phyloP scores from a whole-genome alignment of 2,329 filamentous ascomycete species.

The Lecanicillium sp. region DNA sequence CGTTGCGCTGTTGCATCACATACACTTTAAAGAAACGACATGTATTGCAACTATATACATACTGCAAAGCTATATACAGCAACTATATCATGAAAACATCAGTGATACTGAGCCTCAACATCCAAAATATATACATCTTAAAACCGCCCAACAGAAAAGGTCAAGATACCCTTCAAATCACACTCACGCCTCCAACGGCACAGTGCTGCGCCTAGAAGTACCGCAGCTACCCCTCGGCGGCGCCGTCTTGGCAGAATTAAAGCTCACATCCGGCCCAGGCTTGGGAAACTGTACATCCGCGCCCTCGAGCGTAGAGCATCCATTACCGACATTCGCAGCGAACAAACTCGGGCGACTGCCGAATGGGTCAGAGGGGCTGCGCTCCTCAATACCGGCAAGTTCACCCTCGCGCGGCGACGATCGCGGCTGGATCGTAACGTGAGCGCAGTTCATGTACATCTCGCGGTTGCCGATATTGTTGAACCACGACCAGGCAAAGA shows the following conservation, averaged over 20 bases:
- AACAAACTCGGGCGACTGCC: slow-evolving; percentile 46
- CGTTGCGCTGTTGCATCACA: too few species aligned
- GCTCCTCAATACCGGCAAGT: neutral
- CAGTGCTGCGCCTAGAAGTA: too few species aligned
- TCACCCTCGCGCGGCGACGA: neutral
- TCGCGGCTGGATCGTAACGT: slow-evolving; percentile 31
- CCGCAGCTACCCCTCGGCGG: slow-evolving; percentile 7
- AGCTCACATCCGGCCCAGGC: slow-evolving; percentile 41
- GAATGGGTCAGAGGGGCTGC: slow-evolving; percentile 7
- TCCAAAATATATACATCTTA: too few species aligned
- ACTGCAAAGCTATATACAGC: too few species aligned
- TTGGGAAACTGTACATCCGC: slow-evolving; percentile 51
- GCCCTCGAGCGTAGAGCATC: slow-evolving; percentile 44
- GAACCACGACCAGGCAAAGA: slow-evolving; percentile 66
- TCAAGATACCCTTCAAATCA: too few species aligned
- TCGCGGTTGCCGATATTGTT: slow-evolving; percentile 67
- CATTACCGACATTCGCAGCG: slow-evolving; percentile 51
- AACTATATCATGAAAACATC: too few species aligned
- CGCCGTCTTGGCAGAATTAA: slow-evolving; percentile 4
- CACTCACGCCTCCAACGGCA: too few species aligned
- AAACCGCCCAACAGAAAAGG: too few species aligned
- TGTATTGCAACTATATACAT: too few species aligned
- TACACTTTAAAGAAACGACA: too few species aligned
- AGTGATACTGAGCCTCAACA: too few species aligned
- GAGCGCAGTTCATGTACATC: slow-evolving; percentile 70